These are phyloP conservation scores for Lentinus polychrous DNA, from an alignment of 1,284 basidiomycete species.

Conservation along the genomic window DNA sequence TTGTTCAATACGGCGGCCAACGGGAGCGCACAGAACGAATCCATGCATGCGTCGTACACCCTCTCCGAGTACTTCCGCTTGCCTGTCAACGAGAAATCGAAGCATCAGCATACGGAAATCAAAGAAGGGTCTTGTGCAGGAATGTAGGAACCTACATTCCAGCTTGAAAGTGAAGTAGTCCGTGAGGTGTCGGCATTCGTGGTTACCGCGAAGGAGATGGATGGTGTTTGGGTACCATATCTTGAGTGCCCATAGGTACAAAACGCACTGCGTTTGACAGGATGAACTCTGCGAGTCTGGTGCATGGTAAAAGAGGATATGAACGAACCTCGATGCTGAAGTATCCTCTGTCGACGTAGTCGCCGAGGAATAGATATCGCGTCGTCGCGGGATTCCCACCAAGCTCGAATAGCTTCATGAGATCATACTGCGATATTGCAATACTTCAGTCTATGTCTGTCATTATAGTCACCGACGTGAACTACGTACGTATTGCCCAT, in stretches of 20 bases:
- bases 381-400: constrained; percentile 92
- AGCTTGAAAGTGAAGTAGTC: constrained; percentile 98
- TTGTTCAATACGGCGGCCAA: constrained; percentile 96
- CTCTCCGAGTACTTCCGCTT: constrained; percentile 93
- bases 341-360: constrained; percentile 94
- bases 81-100: constrained; percentile 38
- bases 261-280: constrained; percentile 66
- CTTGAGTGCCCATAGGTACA: constrained; percentile 90
- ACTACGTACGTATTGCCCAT: constrained; percentile 84
- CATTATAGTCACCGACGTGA: no score
- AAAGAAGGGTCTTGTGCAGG: constrained; percentile 1
- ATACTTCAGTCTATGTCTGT: constrained; percentile 15
- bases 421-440: constrained; percentile 58
- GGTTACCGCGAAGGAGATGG: constrained; percentile 91
- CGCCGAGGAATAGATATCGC: constrained; percentile 89
- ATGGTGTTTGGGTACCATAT: constrained; percentile 91
- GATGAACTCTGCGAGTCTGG: constrained; percentile 16
- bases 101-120: neutral
- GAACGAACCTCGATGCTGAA: constrained; percentile 78
- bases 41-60: constrained; percentile 89
- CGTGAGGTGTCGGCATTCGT: constrained; percentile 94
- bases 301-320: constrained; percentile 1
- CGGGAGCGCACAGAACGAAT: constrained; percentile 88
- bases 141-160: constrained; percentile 59
- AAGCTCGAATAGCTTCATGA: constrained; percentile 94